Percentiles rank a stretch among this genome's conserved stretches.
phyloP scores from a whole-genome alignment of 306 rosid genomes.

The Lotus japonicus region DNA sequence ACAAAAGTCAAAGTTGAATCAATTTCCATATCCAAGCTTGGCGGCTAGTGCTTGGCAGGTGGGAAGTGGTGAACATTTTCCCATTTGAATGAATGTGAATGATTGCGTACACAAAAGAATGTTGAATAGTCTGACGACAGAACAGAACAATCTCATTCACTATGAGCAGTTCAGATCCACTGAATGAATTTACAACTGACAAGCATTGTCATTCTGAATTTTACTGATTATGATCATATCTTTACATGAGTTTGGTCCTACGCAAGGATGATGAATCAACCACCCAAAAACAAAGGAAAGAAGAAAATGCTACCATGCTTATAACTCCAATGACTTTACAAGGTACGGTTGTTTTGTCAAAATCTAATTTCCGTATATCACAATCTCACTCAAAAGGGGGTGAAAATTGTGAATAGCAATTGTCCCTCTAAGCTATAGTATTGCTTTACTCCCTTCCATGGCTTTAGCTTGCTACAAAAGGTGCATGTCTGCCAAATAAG shows the following conservation, averaged over 20 bases:
- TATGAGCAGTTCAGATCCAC: constrained; percentile 26
- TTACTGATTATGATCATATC: background rate
- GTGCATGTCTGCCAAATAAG: no score
- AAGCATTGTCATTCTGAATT: constrained; percentile 13
- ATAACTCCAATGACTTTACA: background rate
- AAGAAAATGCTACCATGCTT: background rate
- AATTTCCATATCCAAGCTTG: constrained; percentile 16
- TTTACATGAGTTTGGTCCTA: constrained; percentile 11
- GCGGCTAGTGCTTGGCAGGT: constrained; percentile 37
- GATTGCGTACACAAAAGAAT: constrained; percentile 29
- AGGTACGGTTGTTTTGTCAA: background rate
- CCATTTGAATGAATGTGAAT: background rate
- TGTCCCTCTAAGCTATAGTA: background rate
- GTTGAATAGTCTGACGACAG: constrained; percentile 26
- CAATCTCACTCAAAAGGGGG: background rate
- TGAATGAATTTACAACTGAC: constrained; percentile 13
- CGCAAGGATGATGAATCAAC: constrained; percentile 12
- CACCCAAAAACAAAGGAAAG: constrained; percentile 4
- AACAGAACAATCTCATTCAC: constrained; percentile 22
- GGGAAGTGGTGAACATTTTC: background rate
- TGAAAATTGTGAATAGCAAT: background rate
- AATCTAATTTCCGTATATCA: constrained; percentile 3
- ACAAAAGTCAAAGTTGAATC: background rate
- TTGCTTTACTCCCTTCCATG: background rate
- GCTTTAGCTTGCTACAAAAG: no score